Evolutionary conservation across 2,329 filamentous ascomycete genomes (phyloP).

Genomic region (Pseudocercospora eumusae): DNA sequence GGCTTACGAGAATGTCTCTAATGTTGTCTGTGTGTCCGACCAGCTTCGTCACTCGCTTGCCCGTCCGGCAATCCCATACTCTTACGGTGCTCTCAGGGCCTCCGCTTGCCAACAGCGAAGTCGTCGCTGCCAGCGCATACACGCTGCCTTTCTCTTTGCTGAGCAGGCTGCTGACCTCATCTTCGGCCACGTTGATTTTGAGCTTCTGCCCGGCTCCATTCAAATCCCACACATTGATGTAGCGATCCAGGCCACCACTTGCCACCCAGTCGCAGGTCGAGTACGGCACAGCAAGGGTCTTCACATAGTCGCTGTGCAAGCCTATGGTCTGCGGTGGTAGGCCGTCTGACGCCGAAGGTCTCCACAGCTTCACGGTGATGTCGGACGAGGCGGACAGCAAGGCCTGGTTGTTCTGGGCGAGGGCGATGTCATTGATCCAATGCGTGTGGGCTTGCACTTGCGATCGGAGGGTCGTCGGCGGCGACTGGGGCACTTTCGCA

Average conservation of each 20-base stretch:
- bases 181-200: slow-evolving; percentile 80
- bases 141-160: slow-evolving; percentile 85
- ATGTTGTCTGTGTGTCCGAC: slow-evolving; percentile 96
- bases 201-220: slow-evolving; percentile 82
- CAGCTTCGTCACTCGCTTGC: slow-evolving; percentile 91
- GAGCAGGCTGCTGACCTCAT: slow-evolving; percentile 71
- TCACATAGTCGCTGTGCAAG: slow-evolving; percentile 93
- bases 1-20: slow-evolving; percentile 83
- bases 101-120: slow-evolving; percentile 82
- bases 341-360: slow-evolving; percentile 65
- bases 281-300: slow-evolving; percentile 80
- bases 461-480: slow-evolving; percentile 56
- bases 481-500: slow-evolving; percentile 38
- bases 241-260: slow-evolving; percentile 88
- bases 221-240: slow-evolving; percentile 91
- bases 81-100: slow-evolving; percentile 92
- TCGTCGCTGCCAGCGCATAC: slow-evolving; percentile 81
- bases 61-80: slow-evolving; percentile 86
- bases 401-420: slow-evolving; percentile 74
- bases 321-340: slow-evolving; percentile 78
- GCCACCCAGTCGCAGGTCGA: slow-evolving; percentile 79
- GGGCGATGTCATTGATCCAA: slow-evolving; percentile 91
- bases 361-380: slow-evolving; percentile 89
- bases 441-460: slow-evolving; percentile 84
- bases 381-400: slow-evolving; percentile 92